Conservation (phyloP, 1,139 yeast genomes). For the Hansenula sp. region DNA sequence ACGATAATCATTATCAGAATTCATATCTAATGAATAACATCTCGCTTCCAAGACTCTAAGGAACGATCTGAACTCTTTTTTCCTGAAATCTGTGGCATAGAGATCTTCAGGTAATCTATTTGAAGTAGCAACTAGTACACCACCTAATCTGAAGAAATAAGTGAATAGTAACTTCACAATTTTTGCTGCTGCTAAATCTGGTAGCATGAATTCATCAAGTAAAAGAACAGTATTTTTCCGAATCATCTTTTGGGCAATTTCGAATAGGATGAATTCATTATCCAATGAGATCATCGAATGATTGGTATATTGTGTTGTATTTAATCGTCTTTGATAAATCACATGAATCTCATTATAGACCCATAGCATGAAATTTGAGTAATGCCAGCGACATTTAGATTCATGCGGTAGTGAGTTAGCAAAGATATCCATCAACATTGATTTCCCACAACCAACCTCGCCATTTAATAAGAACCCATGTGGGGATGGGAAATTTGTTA, state of each 20-base stretch:
- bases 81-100: conserved; percentile 61
- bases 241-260: conserved; percentile 65
- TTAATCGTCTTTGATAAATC: conserved; percentile 42
- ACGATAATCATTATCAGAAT: conserved; percentile 54
- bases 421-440: conserved; percentile 71
- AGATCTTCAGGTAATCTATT: conserved; percentile 69
- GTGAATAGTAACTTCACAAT: conserved; percentile 62
- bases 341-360: conserved; percentile 59
- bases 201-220: conserved; percentile 72
- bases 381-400: conserved; percentile 70
- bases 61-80: conserved; percentile 53
- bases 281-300: conserved; percentile 42
- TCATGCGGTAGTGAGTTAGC: conserved; percentile 61
- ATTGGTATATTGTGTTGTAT: conserved; percentile 24
- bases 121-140: conserved; percentile 70
- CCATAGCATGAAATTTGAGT: conserved; percentile 66
- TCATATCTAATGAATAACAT: conserved; percentile 63
- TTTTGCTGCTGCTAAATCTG: conserved; percentile 70
- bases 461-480: conserved; percentile 67
- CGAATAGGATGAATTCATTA: conserved; percentile 62
- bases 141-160: conserved; percentile 68
- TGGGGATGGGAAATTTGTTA: conserved; percentile 53
- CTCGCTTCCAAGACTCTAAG: conserved; percentile 55
- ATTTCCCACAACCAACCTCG: conserved; percentile 75
- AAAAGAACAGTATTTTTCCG: conserved; percentile 54